Evolutionary conservation across 441 rosid genomes (phyloP).

Genomic region (Arabidopsis lyrata): DNA sequence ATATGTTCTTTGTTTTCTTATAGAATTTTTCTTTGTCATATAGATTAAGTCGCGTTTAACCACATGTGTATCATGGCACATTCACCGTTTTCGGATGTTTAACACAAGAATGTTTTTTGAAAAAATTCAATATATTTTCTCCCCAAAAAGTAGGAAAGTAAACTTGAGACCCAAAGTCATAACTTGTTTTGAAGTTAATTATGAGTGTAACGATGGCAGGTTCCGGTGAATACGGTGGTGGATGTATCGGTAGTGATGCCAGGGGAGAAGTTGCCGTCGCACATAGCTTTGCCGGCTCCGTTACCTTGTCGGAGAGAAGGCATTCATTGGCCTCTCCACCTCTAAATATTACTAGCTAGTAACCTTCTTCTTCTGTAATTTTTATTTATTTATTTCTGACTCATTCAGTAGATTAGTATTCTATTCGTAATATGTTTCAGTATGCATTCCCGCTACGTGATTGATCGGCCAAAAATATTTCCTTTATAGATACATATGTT

Average conservation of each 20-base stretch:
- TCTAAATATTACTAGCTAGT: conserved; percentile 5
- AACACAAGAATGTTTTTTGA: too few species aligned
- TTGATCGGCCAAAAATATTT: conserved; percentile 4
- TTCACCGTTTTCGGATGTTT: too few species aligned
- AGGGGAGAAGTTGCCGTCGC: conserved; percentile 76
- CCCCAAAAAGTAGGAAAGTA: too few species aligned
- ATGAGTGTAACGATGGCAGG: conserved; percentile 51
- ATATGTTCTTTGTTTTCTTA: conserved; percentile 1
- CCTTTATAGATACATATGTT: not conserved
- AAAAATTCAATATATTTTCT: too few species aligned
- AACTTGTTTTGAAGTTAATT: not conserved
- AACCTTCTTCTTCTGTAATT: not conserved
- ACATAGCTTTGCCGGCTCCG: conserved; percentile 90
- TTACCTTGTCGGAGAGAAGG: conserved; percentile 83
- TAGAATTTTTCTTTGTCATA: not conserved
- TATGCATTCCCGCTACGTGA: conserved; percentile 8
- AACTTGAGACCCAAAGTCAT: not conserved
- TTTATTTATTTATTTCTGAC: conserved; percentile 22
- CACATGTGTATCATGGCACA: too few species aligned
- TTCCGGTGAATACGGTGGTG: conserved; percentile 46
- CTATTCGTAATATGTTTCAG: not conserved
- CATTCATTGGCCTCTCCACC: conserved; percentile 67
- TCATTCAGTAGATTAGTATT: conserved; percentile 6
- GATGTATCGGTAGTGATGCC: conserved; percentile 95
- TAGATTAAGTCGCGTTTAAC: not conserved